Evolutionary conservation across 106 monocot species (phyloP).

Genomic region (Dendrobium huoshanense): DNA sequence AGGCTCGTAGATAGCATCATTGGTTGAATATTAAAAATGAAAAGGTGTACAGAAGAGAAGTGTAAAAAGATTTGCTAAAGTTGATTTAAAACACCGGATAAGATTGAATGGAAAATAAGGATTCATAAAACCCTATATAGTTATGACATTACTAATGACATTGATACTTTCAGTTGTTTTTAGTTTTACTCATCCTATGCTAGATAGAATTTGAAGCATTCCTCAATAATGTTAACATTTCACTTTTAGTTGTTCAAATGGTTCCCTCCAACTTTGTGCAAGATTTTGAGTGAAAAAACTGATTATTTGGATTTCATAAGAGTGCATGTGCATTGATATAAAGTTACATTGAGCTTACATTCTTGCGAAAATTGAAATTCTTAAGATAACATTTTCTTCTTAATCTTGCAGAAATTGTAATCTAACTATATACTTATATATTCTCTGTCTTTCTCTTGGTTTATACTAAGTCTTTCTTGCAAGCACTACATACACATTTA

Average conservation of each 20-base stretch:
- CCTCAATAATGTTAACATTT: no score
- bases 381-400: background rate
- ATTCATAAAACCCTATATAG: background rate
- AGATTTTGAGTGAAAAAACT: background rate
- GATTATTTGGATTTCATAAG: background rate
- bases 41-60: no score
- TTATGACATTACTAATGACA: no score
- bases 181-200: no score
- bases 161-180: no score
- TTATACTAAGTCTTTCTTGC: background rate
- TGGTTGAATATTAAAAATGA: no score
- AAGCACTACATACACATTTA: background rate
- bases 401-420: background rate
- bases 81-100: background rate
- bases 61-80: no score
- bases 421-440: background rate
- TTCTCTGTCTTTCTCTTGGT: background rate
- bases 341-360: background rate
- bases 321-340: background rate
- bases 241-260: background rate
- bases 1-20: no score
- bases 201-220: no score
- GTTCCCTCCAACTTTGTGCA: background rate
- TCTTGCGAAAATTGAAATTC: background rate
- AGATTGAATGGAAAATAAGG: background rate